These are phyloP conservation scores for Blastobotrys serpentis DNA, from an alignment of 1,139 yeast genomes.

Conservation along the genomic window DNA sequence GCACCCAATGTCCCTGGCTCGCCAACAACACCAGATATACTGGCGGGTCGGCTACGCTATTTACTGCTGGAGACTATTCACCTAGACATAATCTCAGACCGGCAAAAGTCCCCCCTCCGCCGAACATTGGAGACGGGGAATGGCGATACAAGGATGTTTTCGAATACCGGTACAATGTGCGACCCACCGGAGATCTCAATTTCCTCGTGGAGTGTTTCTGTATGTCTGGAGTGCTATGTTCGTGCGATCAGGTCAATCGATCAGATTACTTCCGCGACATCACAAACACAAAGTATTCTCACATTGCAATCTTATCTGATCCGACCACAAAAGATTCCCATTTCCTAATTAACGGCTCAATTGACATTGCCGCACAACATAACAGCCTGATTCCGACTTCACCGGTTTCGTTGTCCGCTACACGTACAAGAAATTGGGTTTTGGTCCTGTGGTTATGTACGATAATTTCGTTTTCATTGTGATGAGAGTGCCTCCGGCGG, in stretches of 20 bases:
- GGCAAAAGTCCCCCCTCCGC: constrained; percentile 5
- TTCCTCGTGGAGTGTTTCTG: constrained; percentile 7
- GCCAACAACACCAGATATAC: constrained; percentile 9
- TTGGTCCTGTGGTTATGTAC: too few species aligned
- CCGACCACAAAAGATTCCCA: background rate
- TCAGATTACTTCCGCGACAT: constrained; percentile 8
- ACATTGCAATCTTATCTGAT: background rate
- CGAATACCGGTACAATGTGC: constrained; percentile 4
- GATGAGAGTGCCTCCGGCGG: background rate
- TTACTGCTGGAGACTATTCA: constrained; percentile 15
- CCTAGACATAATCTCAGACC: constrained; percentile 11
- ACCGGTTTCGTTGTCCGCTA: background rate
- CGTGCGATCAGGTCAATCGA: constrained; percentile 7
- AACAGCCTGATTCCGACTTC: background rate
- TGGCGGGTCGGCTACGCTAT: constrained; percentile 15
- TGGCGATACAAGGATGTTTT: constrained; percentile 2
- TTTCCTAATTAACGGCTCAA: constrained; percentile 6
- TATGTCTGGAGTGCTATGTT: background rate
- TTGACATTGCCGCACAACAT: constrained; percentile 1
- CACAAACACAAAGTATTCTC: background rate
- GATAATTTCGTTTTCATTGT: background rate
- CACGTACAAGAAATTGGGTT: background rate
- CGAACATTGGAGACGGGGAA: background rate
- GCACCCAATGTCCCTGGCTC: constrained; percentile 13
- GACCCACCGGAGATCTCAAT: background rate